Evolutionary conservation across 192 early-diverging fungal species (phyloP).

Genomic region (Gorgonomyces haynaldii): DNA sequence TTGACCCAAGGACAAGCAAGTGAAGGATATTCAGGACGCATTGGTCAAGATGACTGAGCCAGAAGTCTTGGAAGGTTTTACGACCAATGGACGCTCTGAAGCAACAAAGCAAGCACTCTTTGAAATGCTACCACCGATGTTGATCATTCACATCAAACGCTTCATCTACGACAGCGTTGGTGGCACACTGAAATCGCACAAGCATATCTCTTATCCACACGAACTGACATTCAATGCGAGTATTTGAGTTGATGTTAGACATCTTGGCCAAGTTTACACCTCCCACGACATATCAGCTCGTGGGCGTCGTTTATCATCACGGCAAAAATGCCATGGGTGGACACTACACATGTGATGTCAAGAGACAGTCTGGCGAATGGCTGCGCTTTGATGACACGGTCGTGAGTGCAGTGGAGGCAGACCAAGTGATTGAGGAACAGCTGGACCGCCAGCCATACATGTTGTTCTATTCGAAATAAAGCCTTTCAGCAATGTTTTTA

Average conservation of each 20-base stretch:
- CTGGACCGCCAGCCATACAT: slow-evolving; percentile 62
- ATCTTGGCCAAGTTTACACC: slow-evolving; percentile 43
- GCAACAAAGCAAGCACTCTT: slow-evolving; percentile 78
- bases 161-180: slow-evolving; percentile 70
- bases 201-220: slow-evolving; percentile 63
- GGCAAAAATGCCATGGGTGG: slow-evolving; percentile 76
- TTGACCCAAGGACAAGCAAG: slow-evolving; percentile 16
- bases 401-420: slow-evolving; percentile 43
- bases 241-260: slow-evolving; percentile 15
- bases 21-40: slow-evolving; percentile 76
- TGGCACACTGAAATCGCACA: slow-evolving; percentile 73
- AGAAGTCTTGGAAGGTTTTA: slow-evolving; percentile 76
- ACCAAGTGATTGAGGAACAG: slow-evolving; percentile 46
- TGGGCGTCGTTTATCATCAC: slow-evolving; percentile 87
- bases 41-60: slow-evolving; percentile 62
- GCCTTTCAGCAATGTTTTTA: not conserved
- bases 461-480: slow-evolving; percentile 68
- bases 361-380: slow-evolving; percentile 61
- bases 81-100: slow-evolving; percentile 19
- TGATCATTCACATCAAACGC: slow-evolving; percentile 89
- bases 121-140: slow-evolving; percentile 73
- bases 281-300: slow-evolving; percentile 21
- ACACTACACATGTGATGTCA: slow-evolving; percentile 94
- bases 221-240: slow-evolving; percentile 53
- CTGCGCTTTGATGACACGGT: slow-evolving; percentile 83